Conservation (phyloP, 2,329 filamentous ascomycete genomes). For the Claviceps quebecensis region DNA sequence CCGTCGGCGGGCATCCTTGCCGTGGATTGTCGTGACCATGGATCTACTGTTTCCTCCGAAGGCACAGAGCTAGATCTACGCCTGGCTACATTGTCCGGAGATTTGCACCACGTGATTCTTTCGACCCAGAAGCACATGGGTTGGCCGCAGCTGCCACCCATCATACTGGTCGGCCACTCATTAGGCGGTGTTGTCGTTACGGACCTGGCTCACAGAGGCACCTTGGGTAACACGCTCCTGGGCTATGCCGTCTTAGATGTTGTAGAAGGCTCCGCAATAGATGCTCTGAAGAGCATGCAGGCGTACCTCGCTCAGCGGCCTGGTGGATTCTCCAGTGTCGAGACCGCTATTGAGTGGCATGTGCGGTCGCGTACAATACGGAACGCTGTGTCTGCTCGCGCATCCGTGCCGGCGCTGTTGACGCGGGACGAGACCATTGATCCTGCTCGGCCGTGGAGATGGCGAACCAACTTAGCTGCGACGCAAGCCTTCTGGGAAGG, state of each 20-base stretch:
- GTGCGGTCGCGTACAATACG: slow-evolving; percentile 76
- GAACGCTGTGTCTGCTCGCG: slow-evolving; percentile 68
- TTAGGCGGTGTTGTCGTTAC: slow-evolving; percentile 89
- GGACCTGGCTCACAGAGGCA: slow-evolving; percentile 56
- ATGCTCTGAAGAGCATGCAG: slow-evolving; percentile 88
- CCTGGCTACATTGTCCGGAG: slow-evolving; percentile 56
- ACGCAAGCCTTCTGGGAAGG: slow-evolving; percentile 89
- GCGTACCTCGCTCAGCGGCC: slow-evolving; percentile 77
- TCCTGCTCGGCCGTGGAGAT: slow-evolving; percentile 48
- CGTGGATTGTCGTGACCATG: slow-evolving; percentile 77
- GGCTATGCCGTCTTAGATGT: slow-evolving; percentile 89
- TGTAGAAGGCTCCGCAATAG: slow-evolving; percentile 90
- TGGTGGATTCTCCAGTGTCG: slow-evolving; percentile 58
- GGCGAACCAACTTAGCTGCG: slow-evolving; percentile 70
- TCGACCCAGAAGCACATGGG: slow-evolving; percentile 53
- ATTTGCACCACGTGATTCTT: slow-evolving; percentile 56
- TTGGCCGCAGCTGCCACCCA: slow-evolving; percentile 60
- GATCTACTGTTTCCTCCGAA: slow-evolving; percentile 44
- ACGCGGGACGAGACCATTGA: slow-evolving; percentile 28
- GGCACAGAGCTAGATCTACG: slow-evolving; percentile 45
- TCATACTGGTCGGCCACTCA: slow-evolving; percentile 83
- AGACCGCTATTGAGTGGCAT: slow-evolving; percentile 87
- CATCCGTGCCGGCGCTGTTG: slow-evolving; percentile 73
- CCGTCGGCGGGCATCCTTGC: slow-evolving; percentile 74
- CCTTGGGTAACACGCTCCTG: slow-evolving; percentile 54